These are phyloP conservation scores for Rugosomyces carneus DNA, from an alignment of 1,284 basidiomycete species.

Conservation along the genomic window DNA sequence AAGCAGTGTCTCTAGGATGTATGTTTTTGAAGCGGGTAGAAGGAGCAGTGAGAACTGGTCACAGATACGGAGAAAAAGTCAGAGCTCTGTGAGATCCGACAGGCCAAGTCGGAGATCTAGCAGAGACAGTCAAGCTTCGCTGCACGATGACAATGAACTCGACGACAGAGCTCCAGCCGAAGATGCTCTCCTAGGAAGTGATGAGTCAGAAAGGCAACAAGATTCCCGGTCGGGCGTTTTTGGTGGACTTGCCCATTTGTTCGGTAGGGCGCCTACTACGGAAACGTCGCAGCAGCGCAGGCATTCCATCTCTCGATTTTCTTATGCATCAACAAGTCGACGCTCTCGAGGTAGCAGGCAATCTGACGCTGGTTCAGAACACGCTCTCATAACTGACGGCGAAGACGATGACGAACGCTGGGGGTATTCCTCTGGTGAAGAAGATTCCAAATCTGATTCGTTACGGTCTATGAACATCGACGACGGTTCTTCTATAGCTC, in stretches of 20 bases:
- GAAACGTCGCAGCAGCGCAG: conserved; percentile 33
- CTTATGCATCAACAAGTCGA: conserved; percentile 44
- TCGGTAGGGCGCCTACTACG: conserved; percentile 40
- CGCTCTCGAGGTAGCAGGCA: conserved; percentile 47
- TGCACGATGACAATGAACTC: conserved; percentile 26
- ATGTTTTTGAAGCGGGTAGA: conserved; percentile 47
- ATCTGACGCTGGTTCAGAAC: conserved; percentile 54
- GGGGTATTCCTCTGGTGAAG: conserved; percentile 78
- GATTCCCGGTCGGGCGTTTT: conserved; percentile 47
- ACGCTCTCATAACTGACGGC: conserved; percentile 47
- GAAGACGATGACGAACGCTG: conserved; percentile 61
- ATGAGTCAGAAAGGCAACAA: conserved; percentile 19
- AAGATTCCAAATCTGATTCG: conserved; percentile 45
- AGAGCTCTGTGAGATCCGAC: conserved; percentile 33
- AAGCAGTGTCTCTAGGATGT: conserved; percentile 74
- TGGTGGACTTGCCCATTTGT: conserved; percentile 65
- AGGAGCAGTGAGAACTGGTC: conserved; percentile 52
- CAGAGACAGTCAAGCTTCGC: conserved; percentile 40
- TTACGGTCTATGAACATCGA: conserved; percentile 25
- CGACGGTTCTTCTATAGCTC: conserved; percentile 38
- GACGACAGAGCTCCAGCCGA: conserved; percentile 24
- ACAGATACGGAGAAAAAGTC: conserved; percentile 45
- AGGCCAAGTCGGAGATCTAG: conserved; percentile 39
- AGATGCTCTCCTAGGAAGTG: conserved; percentile 23
- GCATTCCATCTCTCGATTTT: conserved; percentile 52